Percentiles rank a stretch among this genome's conserved stretches.
Evolutionary conservation across 805 yeast species (phyloP).

Genomic region (Saturnispora halmiae): DNA sequence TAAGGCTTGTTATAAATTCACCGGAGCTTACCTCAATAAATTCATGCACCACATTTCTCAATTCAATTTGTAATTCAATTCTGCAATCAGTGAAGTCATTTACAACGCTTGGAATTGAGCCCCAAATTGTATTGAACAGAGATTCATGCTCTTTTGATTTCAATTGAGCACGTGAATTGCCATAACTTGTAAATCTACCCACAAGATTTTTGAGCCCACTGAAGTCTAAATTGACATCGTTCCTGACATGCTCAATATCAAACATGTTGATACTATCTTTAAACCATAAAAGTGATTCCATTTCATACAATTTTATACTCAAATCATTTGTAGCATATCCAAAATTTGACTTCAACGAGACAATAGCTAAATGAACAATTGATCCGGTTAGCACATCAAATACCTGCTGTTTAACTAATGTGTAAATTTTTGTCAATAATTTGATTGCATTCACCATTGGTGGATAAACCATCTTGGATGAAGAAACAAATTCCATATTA

Average conservation of each 20-base stretch:
- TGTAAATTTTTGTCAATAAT: constrained; percentile 68
- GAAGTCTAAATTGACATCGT: constrained; percentile 72
- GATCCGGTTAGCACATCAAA: constrained; percentile 88
- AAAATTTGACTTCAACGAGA: constrained; percentile 49
- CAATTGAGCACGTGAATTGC: constrained; percentile 2
- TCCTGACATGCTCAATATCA: constrained; percentile 68
- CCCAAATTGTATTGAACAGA: constrained; percentile 29
- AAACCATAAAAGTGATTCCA: constrained; percentile 63
- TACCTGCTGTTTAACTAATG: constrained; percentile 62
- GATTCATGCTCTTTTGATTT: constrained; percentile 12
- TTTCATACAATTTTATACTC: constrained; percentile 57
- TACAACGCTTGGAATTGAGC: constrained; percentile 69
- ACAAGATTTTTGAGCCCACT: constrained; percentile 54
- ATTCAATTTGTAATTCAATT: constrained; percentile 60
- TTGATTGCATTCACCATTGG: constrained; percentile 65
- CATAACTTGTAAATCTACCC: constrained; percentile 17
- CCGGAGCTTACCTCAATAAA: constrained; percentile 52
- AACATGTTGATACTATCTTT: constrained; percentile 61
- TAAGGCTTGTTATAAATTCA: constrained; percentile 30
- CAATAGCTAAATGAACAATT: constrained; percentile 68
- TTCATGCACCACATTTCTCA: constrained; percentile 60
- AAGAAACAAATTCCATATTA: constrained; percentile 3
- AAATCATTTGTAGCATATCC: constrained; percentile 36
- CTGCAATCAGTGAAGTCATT: constrained; percentile 74
- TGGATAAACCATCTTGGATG: constrained; percentile 36